phyloP scores from a whole-genome alignment of 2,329 filamentous ascomycete genomes.

The Rachicladosporium sp. region DNA sequence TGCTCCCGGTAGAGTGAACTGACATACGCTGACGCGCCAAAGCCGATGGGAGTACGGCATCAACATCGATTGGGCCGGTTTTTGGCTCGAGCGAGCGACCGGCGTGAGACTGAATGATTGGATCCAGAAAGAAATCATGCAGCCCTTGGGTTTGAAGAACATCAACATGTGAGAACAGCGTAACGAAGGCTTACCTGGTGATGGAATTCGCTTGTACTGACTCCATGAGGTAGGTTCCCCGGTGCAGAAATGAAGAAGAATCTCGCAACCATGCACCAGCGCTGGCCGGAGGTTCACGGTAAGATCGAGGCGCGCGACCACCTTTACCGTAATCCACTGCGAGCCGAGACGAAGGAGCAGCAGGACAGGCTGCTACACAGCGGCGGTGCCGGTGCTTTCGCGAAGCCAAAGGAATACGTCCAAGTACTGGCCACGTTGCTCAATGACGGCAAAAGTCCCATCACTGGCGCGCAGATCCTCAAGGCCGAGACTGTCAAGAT shows the following conservation, averaged over 20 bases:
- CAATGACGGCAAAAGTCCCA: slow-evolving; percentile 51
- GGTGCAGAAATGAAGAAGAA: slow-evolving; percentile 40
- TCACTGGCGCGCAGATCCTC: slow-evolving; percentile 43
- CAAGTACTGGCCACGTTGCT: slow-evolving; percentile 51
- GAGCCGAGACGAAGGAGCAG: slow-evolving; percentile 33
- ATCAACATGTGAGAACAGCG: slow-evolving; percentile 34
- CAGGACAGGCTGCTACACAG: slow-evolving; percentile 40
- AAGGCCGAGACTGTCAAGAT: slow-evolving; percentile 43
- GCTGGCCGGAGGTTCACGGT: slow-evolving; percentile 26
- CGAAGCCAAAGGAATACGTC: slow-evolving; percentile 47
- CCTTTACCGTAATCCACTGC: slow-evolving; percentile 34
- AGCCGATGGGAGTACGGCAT: slow-evolving; percentile 32
- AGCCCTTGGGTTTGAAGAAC: slow-evolving; percentile 35
- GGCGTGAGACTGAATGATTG: slow-evolving; percentile 33
- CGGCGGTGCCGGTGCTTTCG: slow-evolving; percentile 51
- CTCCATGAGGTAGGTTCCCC: slow-evolving; percentile 28
- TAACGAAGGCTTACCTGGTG: too few relatives aligned
- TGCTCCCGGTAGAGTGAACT: not conserved
- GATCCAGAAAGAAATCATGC: slow-evolving; percentile 34
- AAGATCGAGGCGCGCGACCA: slow-evolving; percentile 36
- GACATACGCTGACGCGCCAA: not conserved
- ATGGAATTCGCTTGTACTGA: slow-evolving; percentile 23
- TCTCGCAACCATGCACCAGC: slow-evolving; percentile 46
- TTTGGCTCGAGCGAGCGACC: slow-evolving; percentile 34
- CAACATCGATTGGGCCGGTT: slow-evolving; percentile 39